A percentile compares a stretch with the other conserved stretches of the same genome.
Evolutionary conservation across 345 rosid species (phyloP).

Genomic region (Populus deltoides): DNA sequence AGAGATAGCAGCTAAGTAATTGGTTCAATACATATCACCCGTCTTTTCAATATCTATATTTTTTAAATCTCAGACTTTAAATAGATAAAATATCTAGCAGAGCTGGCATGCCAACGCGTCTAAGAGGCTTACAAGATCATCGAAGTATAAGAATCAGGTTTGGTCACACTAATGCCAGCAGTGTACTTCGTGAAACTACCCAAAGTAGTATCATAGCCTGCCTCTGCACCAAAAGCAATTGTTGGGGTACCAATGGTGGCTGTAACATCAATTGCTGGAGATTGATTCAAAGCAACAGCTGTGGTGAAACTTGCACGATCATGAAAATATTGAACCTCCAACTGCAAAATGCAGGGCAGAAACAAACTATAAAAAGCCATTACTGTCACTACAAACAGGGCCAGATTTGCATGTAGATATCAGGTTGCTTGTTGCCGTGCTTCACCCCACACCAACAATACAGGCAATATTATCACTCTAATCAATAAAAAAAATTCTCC

Average conservation of each 20-base stretch:
- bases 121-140: constrained; percentile 59
- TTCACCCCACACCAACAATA: not conserved
- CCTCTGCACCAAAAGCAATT: constrained; percentile 92
- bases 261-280: constrained; percentile 65
- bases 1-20: not conserved
- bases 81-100: not conserved
- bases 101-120: not conserved
- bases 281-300: constrained; percentile 61
- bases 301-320: constrained; percentile 73
- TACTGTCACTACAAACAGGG: not conserved
- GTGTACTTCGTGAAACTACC: constrained; percentile 77
- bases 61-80: not conserved
- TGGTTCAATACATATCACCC: not conserved
- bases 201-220: constrained; percentile 67
- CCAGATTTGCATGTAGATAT: not conserved
- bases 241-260: constrained; percentile 78
- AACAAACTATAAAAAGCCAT: constrained; percentile 2
- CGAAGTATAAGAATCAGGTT: constrained; percentile 73
- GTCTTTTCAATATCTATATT: not conserved
- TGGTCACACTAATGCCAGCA: constrained; percentile 67
- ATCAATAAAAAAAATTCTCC: not conserved
- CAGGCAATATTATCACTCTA: not conserved
- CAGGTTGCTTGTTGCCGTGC: not conserved
- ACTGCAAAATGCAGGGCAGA: constrained; percentile 37
- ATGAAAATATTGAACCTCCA: constrained; percentile 84